These are phyloP conservation scores for Aegilops bicornis DNA, from an alignment of 176 grass and related monocot species.

Conservation along the genomic window DNA sequence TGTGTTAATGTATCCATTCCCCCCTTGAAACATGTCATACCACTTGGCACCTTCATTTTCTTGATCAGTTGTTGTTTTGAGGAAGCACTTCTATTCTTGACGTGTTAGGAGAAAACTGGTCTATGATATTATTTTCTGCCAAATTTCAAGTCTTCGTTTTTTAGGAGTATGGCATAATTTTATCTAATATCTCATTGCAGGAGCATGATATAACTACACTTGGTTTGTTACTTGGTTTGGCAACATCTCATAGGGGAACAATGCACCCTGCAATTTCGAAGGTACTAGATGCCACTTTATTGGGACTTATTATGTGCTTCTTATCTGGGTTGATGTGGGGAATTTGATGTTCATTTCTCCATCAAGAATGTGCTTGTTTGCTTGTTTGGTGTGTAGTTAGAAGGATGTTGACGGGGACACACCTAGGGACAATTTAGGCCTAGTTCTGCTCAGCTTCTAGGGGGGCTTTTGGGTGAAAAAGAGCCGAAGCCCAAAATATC, in stretches of 20 bases:
- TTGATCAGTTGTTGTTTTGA: slow-evolving; percentile 1
- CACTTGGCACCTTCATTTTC: slow-evolving; percentile 1
- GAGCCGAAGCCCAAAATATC: neutral
- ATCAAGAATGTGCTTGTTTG: neutral
- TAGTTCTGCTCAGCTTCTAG: neutral
- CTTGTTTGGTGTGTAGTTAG: neutral
- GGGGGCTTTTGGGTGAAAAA: neutral
- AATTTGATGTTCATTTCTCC: slow-evolving; percentile 17
- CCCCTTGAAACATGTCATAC: neutral
- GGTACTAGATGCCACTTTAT: slow-evolving; percentile 35
- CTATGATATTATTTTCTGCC: neutral
- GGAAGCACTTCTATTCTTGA: neutral
- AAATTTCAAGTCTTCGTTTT: slow-evolving; percentile 23
- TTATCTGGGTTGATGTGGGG: neutral
- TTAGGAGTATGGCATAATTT: slow-evolving; percentile 15
- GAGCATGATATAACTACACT: slow-evolving; percentile 95
- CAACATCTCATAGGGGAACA: slow-evolving; percentile 88
- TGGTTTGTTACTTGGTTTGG: slow-evolving; percentile 85
- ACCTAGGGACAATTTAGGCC: neutral
- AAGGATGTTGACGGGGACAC: neutral
- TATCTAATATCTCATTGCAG: slow-evolving; percentile 38
- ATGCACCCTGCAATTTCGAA: slow-evolving; percentile 92
- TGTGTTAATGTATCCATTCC: neutral
- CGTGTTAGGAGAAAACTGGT: neutral
- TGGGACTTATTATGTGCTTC: neutral